These are phyloP conservation scores for Mallotus japonicus DNA, from an alignment of 441 rosid genomes.

Conservation along the genomic window DNA sequence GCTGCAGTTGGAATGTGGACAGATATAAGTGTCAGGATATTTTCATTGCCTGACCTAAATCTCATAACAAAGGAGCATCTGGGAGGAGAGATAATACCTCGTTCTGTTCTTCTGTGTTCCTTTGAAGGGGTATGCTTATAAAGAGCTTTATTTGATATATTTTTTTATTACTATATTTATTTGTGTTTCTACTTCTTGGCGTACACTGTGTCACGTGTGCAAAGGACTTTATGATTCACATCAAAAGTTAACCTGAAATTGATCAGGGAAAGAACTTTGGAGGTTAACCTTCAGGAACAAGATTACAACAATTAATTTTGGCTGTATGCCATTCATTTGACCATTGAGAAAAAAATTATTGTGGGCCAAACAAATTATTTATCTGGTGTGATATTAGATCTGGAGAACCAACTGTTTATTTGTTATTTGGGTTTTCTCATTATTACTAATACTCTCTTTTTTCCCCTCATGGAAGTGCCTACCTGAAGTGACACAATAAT, in stretches of 20 bases:
- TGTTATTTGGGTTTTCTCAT: background rate
- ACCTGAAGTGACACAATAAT: background rate
- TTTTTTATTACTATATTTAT: background rate
- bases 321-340: background rate
- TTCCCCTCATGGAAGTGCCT: background rate
- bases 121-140: slow-evolving; percentile 87
- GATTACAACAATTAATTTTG: background rate
- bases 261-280: background rate
- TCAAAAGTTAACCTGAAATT: background rate
- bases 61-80: slow-evolving; percentile 83
- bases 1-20: slow-evolving; percentile 99
- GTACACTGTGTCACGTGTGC: background rate
- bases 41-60: slow-evolving; percentile 83
- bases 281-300: background rate
- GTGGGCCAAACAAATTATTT: background rate
- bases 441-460: background rate
- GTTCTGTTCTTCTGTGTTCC: slow-evolving; percentile 90
- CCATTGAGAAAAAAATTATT: background rate
- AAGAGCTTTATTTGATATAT: slow-evolving; percentile 7
- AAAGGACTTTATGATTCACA: background rate
- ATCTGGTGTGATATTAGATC: background rate
- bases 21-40: slow-evolving; percentile 88
- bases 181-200: background rate
- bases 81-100: slow-evolving; percentile 98
- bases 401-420: background rate